phyloP scores from a whole-genome alignment of 192 early-diverging fungal genomes.

The Thoreauomyces humboldtii region DNA sequence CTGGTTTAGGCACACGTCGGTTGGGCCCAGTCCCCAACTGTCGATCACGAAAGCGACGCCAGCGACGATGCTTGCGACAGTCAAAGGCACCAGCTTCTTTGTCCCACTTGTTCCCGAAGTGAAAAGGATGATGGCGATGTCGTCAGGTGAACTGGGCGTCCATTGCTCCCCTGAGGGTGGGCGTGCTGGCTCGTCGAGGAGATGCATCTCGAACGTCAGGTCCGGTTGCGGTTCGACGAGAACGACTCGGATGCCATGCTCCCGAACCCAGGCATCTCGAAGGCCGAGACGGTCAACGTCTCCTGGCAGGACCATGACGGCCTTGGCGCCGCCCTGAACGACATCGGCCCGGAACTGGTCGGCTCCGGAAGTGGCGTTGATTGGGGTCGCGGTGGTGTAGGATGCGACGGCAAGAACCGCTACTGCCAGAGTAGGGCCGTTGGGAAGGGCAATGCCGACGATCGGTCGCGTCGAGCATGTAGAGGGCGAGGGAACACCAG shows the following conservation, averaged over 20 bases:
- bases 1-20: constrained; percentile 32
- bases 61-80: background rate
- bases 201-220: background rate
- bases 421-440: constrained; percentile 36
- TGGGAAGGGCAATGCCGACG: constrained; percentile 36
- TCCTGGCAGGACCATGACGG: constrained; percentile 23
- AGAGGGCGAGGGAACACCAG: background rate
- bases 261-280: background rate
- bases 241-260: background rate
- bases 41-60: background rate
- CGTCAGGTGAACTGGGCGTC: background rate
- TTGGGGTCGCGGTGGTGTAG: constrained; percentile 36
- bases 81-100: constrained; percentile 12
- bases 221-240: background rate
- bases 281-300: background rate
- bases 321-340: constrained; percentile 22
- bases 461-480: background rate
- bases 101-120: constrained; percentile 80
- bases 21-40: background rate
- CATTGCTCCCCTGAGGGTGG: background rate
- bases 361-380: constrained; percentile 27
- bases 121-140: constrained; percentile 56
- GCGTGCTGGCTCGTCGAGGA: background rate
- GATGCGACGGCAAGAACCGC: constrained; percentile 36
- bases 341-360: constrained; percentile 38